Evolutionary conservation across 1,284 basidiomycete genomes (phyloP).

Genomic region (Tylopilus sp.): DNA sequence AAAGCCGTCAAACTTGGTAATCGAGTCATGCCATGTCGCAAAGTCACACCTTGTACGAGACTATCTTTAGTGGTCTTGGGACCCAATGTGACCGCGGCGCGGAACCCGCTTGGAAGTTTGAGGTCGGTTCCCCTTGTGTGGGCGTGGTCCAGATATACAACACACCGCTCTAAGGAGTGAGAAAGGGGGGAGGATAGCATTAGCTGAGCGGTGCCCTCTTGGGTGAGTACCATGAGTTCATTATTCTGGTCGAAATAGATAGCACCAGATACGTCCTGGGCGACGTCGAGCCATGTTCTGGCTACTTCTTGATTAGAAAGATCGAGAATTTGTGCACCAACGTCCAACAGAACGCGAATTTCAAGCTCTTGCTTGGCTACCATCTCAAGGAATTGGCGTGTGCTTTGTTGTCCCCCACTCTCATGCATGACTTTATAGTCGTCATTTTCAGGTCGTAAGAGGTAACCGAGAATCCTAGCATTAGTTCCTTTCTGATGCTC

Average conservation of each 20-base stretch:
- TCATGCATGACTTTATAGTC: conserved; percentile 35
- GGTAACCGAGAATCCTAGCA: conserved; percentile 54
- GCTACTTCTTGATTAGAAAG: conserved; percentile 53
- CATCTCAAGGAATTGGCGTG: neutral
- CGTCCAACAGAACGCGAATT: conserved; percentile 34
- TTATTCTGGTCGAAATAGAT: conserved; percentile 59
- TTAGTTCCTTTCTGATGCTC: conserved; percentile 27
- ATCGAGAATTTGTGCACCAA: conserved; percentile 67
- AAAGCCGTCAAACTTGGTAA: too few relatives aligned
- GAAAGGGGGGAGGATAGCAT: conserved; percentile 55
- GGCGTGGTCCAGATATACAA: conserved; percentile 65
- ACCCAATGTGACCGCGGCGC: conserved; percentile 63
- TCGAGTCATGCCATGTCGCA: too few relatives aligned
- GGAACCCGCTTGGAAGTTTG: conserved; percentile 53
- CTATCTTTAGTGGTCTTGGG: conserved; percentile 63
- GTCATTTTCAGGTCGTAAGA: conserved; percentile 58
- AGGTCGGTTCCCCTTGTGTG: conserved; percentile 67
- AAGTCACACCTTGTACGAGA: conserved; percentile 57
- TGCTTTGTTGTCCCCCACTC: neutral
- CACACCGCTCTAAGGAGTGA: conserved; percentile 52
- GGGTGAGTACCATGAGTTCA: conserved; percentile 51
- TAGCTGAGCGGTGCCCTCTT: conserved; percentile 48
- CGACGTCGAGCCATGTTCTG: conserved; percentile 51
- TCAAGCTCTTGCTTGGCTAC: neutral
- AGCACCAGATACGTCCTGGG: conserved; percentile 46